These are phyloP conservation scores for Candida sakaeoensis DNA, from an alignment of 805 yeast species.

Conservation along the genomic window DNA sequence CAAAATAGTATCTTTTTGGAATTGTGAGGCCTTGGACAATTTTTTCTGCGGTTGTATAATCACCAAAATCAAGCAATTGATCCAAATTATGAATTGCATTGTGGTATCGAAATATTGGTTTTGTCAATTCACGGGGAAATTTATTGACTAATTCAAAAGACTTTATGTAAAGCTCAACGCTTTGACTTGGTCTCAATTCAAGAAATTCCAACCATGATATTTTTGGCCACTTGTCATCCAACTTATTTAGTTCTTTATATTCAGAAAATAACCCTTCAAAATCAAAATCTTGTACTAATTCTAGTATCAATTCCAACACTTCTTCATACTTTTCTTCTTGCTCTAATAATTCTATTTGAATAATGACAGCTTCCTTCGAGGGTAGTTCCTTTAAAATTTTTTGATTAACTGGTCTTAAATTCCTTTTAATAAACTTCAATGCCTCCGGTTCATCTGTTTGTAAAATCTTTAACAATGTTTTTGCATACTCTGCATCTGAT, in stretches of 20 bases:
- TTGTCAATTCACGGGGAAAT: not conserved
- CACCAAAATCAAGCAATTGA: conserved; percentile 15
- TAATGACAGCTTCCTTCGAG: conserved; percentile 20
- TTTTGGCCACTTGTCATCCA: conserved; percentile 32
- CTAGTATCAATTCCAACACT: conserved; percentile 22
- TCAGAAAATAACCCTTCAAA: conserved; percentile 23
- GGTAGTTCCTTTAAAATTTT: conserved; percentile 29
- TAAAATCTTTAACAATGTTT: conserved; percentile 28
- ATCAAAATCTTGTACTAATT: conserved; percentile 15
- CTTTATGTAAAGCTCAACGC: conserved; percentile 26
- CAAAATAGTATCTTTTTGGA: conserved; percentile 1
- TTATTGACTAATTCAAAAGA: conserved; percentile 24
- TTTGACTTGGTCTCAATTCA: conserved; percentile 4
- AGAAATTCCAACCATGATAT: conserved; percentile 36
- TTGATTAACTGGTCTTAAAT: conserved; percentile 24
- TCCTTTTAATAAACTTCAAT: conserved; percentile 27
- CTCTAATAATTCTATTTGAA: conserved; percentile 36
- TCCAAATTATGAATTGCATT: not conserved
- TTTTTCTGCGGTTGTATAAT: conserved; percentile 34
- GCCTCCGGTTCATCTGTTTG: conserved; percentile 26
- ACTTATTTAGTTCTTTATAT: conserved; percentile 25
- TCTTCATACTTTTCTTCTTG: conserved; percentile 20
- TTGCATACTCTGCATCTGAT: conserved; percentile 25
- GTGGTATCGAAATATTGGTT: conserved; percentile 8
- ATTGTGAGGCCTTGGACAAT: conserved; percentile 15